Percentiles rank a stretch among this genome's conserved stretches.
These are phyloP conservation scores for Cymbopogon citratus DNA, from an alignment of 176 grass and related monocot genomes.

Conservation along the genomic window DNA sequence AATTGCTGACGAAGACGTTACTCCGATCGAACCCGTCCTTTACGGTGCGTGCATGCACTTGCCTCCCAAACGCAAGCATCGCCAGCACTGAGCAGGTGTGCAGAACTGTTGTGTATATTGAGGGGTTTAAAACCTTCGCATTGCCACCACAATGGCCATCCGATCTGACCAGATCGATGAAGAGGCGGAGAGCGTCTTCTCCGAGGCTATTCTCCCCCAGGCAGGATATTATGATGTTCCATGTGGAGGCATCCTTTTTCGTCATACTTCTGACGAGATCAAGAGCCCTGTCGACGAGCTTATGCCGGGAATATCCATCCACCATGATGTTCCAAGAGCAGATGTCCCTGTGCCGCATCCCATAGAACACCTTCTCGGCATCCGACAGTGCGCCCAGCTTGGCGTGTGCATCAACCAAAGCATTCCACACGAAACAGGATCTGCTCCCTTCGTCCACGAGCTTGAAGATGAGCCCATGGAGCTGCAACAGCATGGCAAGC, in stretches of 20 bases:
- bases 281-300: slow-evolving; percentile 33
- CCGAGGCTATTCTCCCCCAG: slow-evolving; percentile 19
- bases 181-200: slow-evolving; percentile 33
- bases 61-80: slow-evolving; percentile 30
- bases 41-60: slow-evolving; percentile 29
- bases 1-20: slow-evolving; percentile 42
- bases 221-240: slow-evolving; percentile 53
- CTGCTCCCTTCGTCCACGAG: slow-evolving; percentile 20
- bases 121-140: slow-evolving; percentile 9
- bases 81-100: slow-evolving; percentile 35
- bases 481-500: slow-evolving; percentile 26
- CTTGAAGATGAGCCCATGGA: slow-evolving; percentile 39
- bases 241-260: slow-evolving; percentile 43
- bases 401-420: slow-evolving; percentile 35
- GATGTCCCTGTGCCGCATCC: slow-evolving; percentile 42
- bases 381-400: slow-evolving; percentile 40
- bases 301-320: slow-evolving; percentile 37
- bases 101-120: slow-evolving; percentile 37
- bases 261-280: slow-evolving; percentile 37
- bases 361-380: slow-evolving; percentile 25
- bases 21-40: slow-evolving; percentile 24
- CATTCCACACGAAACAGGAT: slow-evolving; percentile 44
- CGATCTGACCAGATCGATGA: slow-evolving; percentile 21
- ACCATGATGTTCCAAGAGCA: slow-evolving; percentile 60
- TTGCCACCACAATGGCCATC: not conserved